Conservation (phyloP, 2,329 filamentous ascomycete species). For the Tolypocladium pustulatum region DNA sequence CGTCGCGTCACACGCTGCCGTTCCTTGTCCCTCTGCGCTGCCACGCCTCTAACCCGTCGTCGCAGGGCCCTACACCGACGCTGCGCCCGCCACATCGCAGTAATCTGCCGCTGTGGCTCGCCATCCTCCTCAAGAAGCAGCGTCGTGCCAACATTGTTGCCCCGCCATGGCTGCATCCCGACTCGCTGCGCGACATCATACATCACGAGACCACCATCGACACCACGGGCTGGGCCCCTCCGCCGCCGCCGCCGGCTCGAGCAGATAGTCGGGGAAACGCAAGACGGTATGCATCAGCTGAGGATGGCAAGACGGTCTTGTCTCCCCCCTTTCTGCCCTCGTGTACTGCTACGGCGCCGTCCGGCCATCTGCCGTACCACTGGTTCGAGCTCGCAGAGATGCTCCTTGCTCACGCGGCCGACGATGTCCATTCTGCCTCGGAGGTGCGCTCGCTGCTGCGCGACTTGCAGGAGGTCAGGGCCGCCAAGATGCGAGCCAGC, state of each 20-base stretch:
- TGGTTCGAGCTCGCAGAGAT: slow-evolving; percentile 90
- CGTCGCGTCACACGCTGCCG: slow-evolving; percentile 4
- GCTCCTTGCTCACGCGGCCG: slow-evolving; percentile 71
- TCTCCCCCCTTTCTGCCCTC: slow-evolving; percentile 71
- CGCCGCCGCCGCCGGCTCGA: slow-evolving; percentile 53
- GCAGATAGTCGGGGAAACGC: slow-evolving; percentile 35
- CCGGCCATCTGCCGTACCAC: slow-evolving; percentile 76
- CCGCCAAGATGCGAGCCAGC: slow-evolving; percentile 76
- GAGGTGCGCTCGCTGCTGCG: slow-evolving; percentile 65
- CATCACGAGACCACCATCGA: slow-evolving; percentile 68
- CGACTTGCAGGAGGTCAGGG: slow-evolving; percentile 77
- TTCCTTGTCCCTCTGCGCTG: neutral
- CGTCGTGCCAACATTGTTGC: slow-evolving; percentile 86
- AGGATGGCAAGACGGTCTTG: slow-evolving; percentile 23
- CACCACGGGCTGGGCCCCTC: slow-evolving; percentile 64
- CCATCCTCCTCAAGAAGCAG: slow-evolving; percentile 88
- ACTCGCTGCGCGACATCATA: slow-evolving; percentile 67
- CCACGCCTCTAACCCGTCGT: neutral
- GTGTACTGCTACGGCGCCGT: slow-evolving; percentile 58
- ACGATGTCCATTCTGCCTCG: slow-evolving; percentile 68
- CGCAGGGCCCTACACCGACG: slow-evolving; percentile 64
- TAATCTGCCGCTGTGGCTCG: slow-evolving; percentile 84
- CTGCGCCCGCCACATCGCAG: slow-evolving; percentile 74
- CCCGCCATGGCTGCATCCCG: slow-evolving; percentile 75
- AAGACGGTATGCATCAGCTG: slow-evolving; percentile 16